Conservation (phyloP, 2,329 filamentous ascomycete genomes). For the Trichoderma sp. region DNA sequence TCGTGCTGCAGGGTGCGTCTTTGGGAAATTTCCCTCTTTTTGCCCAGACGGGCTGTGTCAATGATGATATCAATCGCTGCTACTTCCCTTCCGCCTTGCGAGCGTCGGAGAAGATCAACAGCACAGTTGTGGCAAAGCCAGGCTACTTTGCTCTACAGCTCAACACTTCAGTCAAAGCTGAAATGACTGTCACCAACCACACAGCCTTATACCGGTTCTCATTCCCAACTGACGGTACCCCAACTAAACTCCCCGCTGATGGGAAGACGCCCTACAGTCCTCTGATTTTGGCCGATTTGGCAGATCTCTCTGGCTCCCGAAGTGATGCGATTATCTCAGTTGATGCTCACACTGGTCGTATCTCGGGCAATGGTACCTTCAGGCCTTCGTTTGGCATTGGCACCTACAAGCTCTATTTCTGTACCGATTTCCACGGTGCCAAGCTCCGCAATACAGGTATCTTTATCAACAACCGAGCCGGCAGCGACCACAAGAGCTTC, state of each 20-base stretch:
- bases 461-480: constrained; percentile 53
- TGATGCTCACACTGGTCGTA: constrained; percentile 49
- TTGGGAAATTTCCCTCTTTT: constrained; percentile 53
- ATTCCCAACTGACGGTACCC: constrained; percentile 41
- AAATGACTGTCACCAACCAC: constrained; percentile 60
- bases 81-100: constrained; percentile 48
- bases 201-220: constrained; percentile 60
- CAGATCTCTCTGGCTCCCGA: constrained; percentile 45
- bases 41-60: constrained; percentile 44
- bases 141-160: constrained; percentile 60
- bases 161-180: constrained; percentile 54
- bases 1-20: constrained; percentile 35
- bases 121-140: constrained; percentile 53
- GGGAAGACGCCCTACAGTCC: constrained; percentile 35
- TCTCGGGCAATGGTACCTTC: constrained; percentile 57
- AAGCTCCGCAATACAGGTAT: constrained; percentile 54
- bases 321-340: constrained; percentile 25
- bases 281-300: constrained; percentile 56
- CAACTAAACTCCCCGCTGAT: constrained; percentile 20
- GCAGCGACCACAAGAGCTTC: constrained; percentile 41
- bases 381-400: constrained; percentile 59
- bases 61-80: constrained; percentile 47
- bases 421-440: constrained; percentile 55
- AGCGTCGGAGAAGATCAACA: constrained; percentile 46
- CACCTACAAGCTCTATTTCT: constrained; percentile 56